Evolutionary conservation across 2,329 filamentous ascomycete genomes (phyloP).

Genomic region (Pseudogymnoascus sp.): DNA sequence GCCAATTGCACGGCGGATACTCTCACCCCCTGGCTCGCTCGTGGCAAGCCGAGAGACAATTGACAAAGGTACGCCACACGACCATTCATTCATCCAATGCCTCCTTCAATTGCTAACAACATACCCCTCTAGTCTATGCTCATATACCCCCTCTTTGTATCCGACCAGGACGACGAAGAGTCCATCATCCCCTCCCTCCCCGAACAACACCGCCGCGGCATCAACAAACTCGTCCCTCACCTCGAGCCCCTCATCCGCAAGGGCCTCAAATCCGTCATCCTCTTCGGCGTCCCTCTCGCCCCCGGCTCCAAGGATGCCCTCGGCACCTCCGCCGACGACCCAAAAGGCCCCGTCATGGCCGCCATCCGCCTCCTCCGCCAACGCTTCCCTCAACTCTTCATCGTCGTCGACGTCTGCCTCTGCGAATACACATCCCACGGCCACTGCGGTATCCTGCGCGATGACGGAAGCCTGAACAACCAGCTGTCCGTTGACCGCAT

Average conservation of each 20-base stretch:
- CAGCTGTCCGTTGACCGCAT: conserved; percentile 87
- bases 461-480: conserved; percentile 91
- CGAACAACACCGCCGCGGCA: conserved; percentile 77
- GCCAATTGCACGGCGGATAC: conserved; percentile 76
- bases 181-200: conserved; percentile 83
- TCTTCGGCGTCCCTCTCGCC: conserved; percentile 86
- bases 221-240: conserved; percentile 79
- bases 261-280: conserved; percentile 83
- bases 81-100: background rate
- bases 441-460: conserved; percentile 90
- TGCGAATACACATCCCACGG: conserved; percentile 99
- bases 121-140: conserved; percentile 70
- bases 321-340: conserved; percentile 87
- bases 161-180: conserved; percentile 89
- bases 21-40: conserved; percentile 69
- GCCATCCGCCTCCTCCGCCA: conserved; percentile 76
- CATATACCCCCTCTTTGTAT: conserved; percentile 95
- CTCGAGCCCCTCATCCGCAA: conserved; percentile 81
- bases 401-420: conserved; percentile 87
- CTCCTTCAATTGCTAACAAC: background rate
- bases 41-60: conserved; percentile 77
- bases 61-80: conserved; percentile 61
- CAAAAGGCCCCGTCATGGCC: conserved; percentile 82
- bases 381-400: conserved; percentile 82
- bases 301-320: conserved; percentile 80